Percentiles rank a stretch among this genome's conserved stretches.
Conservation (phyloP, 352 stramenopile species). For the Pythium scleroteichum region DNA sequence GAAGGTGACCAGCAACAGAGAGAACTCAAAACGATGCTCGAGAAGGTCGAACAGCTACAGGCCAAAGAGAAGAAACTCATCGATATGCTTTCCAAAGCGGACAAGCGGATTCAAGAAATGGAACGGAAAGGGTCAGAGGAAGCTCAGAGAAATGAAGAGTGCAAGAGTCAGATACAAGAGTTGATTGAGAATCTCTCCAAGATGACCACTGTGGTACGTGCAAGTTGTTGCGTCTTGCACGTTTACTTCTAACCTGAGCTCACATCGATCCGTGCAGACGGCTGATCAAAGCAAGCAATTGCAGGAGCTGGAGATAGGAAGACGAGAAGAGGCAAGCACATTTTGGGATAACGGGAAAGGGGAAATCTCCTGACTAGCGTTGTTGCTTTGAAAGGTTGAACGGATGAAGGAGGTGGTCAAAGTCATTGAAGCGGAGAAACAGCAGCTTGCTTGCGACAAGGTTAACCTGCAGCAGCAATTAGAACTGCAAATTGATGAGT, state of each 20-base stretch:
- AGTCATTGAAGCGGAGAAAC: constrained; percentile 41
- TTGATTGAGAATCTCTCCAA: constrained; percentile 69
- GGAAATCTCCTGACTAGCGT: background rate
- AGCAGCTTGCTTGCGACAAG: constrained; percentile 40
- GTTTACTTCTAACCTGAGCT: too few species aligned
- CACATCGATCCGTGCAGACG: constrained; percentile 32
- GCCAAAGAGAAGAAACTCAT: constrained; percentile 38
- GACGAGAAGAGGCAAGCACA: constrained; percentile 42
- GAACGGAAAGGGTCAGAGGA: constrained; percentile 28
- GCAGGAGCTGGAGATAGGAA: constrained; percentile 50
- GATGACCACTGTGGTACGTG: constrained; percentile 41
- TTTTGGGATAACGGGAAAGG: too few species aligned
- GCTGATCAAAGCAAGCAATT: constrained; percentile 67
- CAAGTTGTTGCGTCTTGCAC: background rate
- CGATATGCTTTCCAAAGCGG: constrained; percentile 21
- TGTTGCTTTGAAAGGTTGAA: constrained; percentile 29
- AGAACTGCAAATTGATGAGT: constrained; percentile 46
- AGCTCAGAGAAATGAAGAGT: constrained; percentile 36
- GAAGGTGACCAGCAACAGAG: constrained; percentile 32
- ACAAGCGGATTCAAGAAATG: constrained; percentile 34
- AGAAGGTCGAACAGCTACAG: constrained; percentile 21
- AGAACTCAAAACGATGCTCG: constrained; percentile 20
- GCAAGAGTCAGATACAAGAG: constrained; percentile 65
- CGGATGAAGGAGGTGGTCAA: constrained; percentile 32
- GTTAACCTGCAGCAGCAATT: constrained; percentile 43